A percentile compares a stretch with the other conserved stretches of the same genome.
These are phyloP conservation scores for Arctium minus DNA, from an alignment of 129 eudicot species.

Conservation along the genomic window DNA sequence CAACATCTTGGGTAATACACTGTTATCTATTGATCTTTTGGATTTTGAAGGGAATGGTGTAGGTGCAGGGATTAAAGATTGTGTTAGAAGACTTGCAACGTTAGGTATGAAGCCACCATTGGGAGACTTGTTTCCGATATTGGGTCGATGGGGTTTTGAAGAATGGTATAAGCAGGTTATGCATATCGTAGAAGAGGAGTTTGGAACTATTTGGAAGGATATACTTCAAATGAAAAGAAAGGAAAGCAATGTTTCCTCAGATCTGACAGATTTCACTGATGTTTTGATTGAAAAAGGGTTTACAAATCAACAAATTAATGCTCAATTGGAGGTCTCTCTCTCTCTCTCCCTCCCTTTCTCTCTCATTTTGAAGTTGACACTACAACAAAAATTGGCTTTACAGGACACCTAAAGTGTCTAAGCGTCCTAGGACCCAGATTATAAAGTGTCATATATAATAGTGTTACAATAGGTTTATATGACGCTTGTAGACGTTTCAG, in stretches of 20 bases:
- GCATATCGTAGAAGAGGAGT: conserved; percentile 2
- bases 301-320: conserved; percentile 24
- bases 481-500: too few relatives aligned
- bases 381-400: too few relatives aligned
- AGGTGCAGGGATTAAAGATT: conserved; percentile 6
- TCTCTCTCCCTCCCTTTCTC: neutral
- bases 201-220: conserved; percentile 28
- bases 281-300: conserved; percentile 29
- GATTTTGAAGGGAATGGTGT: conserved; percentile 25
- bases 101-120: conserved; percentile 21
- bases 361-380: too few relatives aligned
- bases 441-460: too few relatives aligned
- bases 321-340: conserved; percentile 18
- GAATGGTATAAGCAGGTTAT: conserved; percentile 23
- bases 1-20: conserved; percentile 27
- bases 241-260: neutral
- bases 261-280: conserved; percentile 26
- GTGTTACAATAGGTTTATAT: too few relatives aligned
- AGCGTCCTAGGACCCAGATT: too few relatives aligned
- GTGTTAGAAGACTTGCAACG: conserved; percentile 13
- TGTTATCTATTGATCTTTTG: conserved; percentile 31
- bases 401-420: too few relatives aligned
- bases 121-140: conserved; percentile 32
- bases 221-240: conserved; percentile 17
- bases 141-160: conserved; percentile 31